phyloP scores from a whole-genome alignment of 768 basidiomycete species.

The Termitomyces sp. region DNA sequence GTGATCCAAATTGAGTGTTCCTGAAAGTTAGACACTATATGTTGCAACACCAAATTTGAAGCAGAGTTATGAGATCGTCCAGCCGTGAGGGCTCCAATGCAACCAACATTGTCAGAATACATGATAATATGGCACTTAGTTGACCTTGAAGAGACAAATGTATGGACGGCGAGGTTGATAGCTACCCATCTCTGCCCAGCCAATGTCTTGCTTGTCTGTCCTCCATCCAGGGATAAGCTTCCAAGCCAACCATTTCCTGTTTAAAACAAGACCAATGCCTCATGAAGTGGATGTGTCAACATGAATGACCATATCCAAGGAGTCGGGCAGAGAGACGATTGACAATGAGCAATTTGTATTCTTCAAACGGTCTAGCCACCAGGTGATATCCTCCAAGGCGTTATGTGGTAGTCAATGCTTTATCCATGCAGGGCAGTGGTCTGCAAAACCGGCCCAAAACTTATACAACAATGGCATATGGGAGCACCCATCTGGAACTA shows the following conservation, averaged over 20 bases:
- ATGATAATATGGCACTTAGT: conserved; percentile 21
- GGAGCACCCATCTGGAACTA: too few relatives aligned
- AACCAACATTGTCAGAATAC: conserved; percentile 30
- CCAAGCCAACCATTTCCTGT: conserved; percentile 26
- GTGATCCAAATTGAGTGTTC: too few relatives aligned
- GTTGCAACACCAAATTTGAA: conserved; percentile 22
- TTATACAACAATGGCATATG: too few relatives aligned
- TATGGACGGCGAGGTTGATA: conserved; percentile 27
- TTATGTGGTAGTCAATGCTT: too few relatives aligned
- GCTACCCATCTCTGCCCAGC: conserved; percentile 41
- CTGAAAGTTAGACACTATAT: conserved; percentile 20
- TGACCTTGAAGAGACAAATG: conserved; percentile 17
- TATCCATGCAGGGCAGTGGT: too few relatives aligned
- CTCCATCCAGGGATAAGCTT: conserved; percentile 30
- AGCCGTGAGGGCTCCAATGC: conserved; percentile 19
- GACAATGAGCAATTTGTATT: conserved; percentile 7
- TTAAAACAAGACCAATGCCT: conserved; percentile 16
- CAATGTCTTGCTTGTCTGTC: conserved; percentile 21
- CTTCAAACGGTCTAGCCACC: too few relatives aligned
- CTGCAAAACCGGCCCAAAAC: too few relatives aligned
- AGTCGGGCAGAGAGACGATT: conserved; percentile 10
- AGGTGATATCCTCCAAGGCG: too few relatives aligned
- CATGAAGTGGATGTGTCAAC: conserved; percentile 16
- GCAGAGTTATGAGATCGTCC: conserved; percentile 21
- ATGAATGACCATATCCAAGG: conserved; percentile 14